Conservation (phyloP, 2,329 filamentous ascomycete species). For the Elsinoe necatrix region DNA sequence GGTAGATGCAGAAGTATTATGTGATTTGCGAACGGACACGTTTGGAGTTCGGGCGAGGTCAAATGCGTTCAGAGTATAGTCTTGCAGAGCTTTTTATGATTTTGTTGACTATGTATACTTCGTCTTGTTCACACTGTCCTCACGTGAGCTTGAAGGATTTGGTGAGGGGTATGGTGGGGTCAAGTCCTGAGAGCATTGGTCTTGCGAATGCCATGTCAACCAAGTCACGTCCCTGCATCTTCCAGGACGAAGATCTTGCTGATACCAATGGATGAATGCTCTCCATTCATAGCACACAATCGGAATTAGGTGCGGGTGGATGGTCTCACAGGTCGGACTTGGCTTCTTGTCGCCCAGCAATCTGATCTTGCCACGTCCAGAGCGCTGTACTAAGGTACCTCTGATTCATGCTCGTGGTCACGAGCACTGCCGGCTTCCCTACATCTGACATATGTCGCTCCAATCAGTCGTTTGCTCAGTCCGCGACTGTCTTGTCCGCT, state of each 20-base stretch:
- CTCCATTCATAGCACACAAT: background rate
- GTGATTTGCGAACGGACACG: background rate
- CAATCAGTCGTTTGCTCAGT: slow-evolving; percentile 1
- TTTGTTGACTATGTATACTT: background rate
- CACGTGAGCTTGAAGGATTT: background rate
- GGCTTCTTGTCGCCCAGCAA: too few relatives aligned
- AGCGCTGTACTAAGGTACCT: too few relatives aligned
- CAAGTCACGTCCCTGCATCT: background rate
- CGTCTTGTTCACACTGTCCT: background rate
- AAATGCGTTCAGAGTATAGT: background rate
- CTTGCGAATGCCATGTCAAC: background rate
- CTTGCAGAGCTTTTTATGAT: background rate
- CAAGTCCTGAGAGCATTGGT: background rate
- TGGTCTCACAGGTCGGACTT: too few relatives aligned
- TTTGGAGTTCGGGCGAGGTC: background rate
- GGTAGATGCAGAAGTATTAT: background rate
- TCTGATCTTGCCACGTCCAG: too few relatives aligned
- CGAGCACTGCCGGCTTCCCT: too few relatives aligned
- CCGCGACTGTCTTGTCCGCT: slow-evolving; percentile 18
- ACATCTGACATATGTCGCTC: background rate
- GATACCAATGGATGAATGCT: background rate
- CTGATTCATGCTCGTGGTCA: too few relatives aligned
- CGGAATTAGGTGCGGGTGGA: background rate
- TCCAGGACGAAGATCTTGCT: background rate
- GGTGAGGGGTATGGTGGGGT: slow-evolving; percentile 1